A percentile compares a stretch with the other conserved stretches of the same genome.
Conservation (phyloP, 352 stramenopile species). For the Phytophthora capsici region DNA sequence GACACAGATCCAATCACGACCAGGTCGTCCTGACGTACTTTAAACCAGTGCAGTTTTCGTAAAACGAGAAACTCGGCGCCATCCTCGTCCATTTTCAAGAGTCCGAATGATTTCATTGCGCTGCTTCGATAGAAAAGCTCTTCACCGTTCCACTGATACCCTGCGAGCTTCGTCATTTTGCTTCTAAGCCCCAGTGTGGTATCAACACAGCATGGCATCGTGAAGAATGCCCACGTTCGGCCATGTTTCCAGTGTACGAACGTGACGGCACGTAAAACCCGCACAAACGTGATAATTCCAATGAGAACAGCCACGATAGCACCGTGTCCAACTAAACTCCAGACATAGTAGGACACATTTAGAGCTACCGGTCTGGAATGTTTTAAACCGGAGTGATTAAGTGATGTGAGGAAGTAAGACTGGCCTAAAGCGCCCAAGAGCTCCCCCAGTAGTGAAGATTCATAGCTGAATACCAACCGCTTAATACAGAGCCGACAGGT, state of each 20-base stretch:
- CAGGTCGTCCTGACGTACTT: slow-evolving; percentile 10
- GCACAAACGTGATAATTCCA: slow-evolving; percentile 6
- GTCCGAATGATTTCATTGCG: slow-evolving; percentile 19
- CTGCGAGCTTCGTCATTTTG: slow-evolving; percentile 13
- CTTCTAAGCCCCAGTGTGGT: slow-evolving; percentile 8
- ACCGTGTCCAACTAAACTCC: slow-evolving; percentile 12
- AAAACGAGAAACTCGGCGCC: slow-evolving; percentile 24
- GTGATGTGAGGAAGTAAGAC: slow-evolving; percentile 5
- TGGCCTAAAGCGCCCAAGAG: slow-evolving; percentile 1
- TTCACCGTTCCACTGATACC: slow-evolving; percentile 15
- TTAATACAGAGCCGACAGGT: slow-evolving; percentile 1
- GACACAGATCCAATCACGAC: slow-evolving; percentile 17
- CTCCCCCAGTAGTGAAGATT: neutral
- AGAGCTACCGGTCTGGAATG: neutral
- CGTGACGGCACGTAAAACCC: slow-evolving; percentile 2
- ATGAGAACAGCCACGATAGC: slow-evolving; percentile 8
- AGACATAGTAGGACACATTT: slow-evolving; percentile 14
- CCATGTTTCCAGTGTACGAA: slow-evolving; percentile 19
- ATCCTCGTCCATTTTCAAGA: slow-evolving; percentile 28
- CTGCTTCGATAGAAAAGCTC: slow-evolving; percentile 12
- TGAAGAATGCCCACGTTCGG: slow-evolving; percentile 5
- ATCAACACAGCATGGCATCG: slow-evolving; percentile 19
- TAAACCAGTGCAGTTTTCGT: slow-evolving; percentile 19
- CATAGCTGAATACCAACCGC: slow-evolving; percentile 8
- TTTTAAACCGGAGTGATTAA: slow-evolving; percentile 9